Percentiles rank a stretch among this genome's conserved stretches.
phyloP scores from a whole-genome alignment of 2,329 filamentous ascomycete species.

The Ciborinia camelliae region DNA sequence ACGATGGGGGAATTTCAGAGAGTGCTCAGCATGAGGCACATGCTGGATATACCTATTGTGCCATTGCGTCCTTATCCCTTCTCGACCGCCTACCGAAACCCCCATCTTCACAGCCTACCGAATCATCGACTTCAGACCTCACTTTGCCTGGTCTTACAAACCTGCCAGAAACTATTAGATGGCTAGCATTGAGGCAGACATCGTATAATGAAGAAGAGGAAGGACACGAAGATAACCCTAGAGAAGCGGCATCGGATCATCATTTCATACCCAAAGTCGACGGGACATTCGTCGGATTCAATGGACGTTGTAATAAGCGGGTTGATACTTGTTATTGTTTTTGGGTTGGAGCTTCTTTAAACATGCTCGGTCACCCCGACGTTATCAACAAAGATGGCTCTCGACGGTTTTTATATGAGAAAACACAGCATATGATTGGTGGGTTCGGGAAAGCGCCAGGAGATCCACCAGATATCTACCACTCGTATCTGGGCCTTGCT shows the following conservation, averaged over 20 bases:
- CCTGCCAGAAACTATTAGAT: conserved; percentile 43
- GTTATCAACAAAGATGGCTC: conserved; percentile 59
- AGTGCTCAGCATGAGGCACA: conserved; percentile 37
- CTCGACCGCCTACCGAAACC: conserved; percentile 43
- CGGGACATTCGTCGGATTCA: conserved; percentile 65
- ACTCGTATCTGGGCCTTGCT: conserved; percentile 83
- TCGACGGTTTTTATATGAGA: conserved; percentile 75
- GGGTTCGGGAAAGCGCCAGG: conserved; percentile 74
- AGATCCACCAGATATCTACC: conserved; percentile 73
- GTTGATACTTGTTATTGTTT: conserved; percentile 96
- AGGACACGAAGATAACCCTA: conserved; percentile 27
- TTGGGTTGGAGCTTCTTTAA: conserved; percentile 73
- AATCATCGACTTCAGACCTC: conserved; percentile 25
- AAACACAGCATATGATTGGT: conserved; percentile 82
- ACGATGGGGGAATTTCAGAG: conserved; percentile 37
- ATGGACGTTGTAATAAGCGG: conserved; percentile 85
- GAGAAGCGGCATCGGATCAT: neutral
- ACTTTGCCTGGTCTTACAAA: conserved; percentile 38
- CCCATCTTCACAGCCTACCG: conserved; percentile 1
- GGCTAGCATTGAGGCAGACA: conserved; percentile 64
- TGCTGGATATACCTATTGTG: conserved; percentile 89
- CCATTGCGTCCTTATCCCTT: conserved; percentile 71
- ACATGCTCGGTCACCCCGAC: conserved; percentile 53
- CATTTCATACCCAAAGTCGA: conserved; percentile 19
- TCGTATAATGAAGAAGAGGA: conserved; percentile 50